phyloP scores from a whole-genome alignment of 441 rosid species.

The Syzygium malaccense region DNA sequence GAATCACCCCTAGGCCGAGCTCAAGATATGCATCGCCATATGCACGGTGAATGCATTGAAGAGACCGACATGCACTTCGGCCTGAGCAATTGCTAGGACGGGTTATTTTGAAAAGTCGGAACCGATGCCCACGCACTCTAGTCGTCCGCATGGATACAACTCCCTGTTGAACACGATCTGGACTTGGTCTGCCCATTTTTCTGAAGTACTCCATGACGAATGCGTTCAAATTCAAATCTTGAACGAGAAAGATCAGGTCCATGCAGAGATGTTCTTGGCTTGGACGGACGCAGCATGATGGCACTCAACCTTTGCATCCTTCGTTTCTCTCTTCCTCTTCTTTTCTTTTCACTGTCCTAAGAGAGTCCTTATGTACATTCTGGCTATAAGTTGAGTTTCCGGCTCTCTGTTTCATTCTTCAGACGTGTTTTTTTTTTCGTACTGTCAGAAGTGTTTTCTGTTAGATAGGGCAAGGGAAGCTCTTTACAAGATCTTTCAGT shows the following conservation, averaged over 20 bases:
- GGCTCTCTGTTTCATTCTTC: no score
- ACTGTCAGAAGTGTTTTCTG: no score
- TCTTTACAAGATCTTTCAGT: no score
- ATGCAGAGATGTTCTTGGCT: not conserved
- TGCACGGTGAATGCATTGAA: not conserved
- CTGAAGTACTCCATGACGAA: no score
- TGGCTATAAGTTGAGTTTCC: no score
- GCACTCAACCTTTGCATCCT: not conserved
- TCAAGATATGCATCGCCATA: not conserved
- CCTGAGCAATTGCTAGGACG: not conserved
- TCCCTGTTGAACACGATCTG: not conserved
- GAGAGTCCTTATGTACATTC: no score
- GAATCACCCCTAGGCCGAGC: not conserved
- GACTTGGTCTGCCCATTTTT: not conserved
- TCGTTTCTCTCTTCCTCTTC: not conserved
- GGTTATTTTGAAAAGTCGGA: not conserved
- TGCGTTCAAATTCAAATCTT: not conserved
- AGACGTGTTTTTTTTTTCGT: no score
- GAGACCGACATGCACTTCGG: not conserved
- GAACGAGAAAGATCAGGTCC: not conserved
- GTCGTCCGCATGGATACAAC: not conserved
- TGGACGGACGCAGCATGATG: not conserved
- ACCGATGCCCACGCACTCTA: not conserved
- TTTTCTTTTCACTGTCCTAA: no score
- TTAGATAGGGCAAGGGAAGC: no score